Evolutionary conservation across 257 asterid genomes (phyloP).

Genomic region (Lycium ferocissimum): DNA sequence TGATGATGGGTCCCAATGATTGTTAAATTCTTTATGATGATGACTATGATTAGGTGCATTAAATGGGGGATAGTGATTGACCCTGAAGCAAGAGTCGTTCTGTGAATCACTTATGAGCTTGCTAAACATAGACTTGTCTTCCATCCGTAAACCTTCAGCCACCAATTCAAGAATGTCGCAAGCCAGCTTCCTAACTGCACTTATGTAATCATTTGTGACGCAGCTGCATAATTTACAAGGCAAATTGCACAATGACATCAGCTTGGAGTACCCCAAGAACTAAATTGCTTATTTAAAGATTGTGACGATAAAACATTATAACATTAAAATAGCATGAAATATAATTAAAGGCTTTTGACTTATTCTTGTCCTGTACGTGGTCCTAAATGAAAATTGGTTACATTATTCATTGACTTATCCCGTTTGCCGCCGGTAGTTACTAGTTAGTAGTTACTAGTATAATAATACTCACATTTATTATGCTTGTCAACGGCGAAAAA

Average conservation of each 20-base stretch:
- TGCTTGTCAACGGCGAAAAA: not conserved
- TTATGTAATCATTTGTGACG: constrained; percentile 62
- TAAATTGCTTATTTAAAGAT: not conserved
- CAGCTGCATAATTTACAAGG: constrained; percentile 42
- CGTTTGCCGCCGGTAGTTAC: not conserved
- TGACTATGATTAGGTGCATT: not conserved
- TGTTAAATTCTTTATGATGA: not conserved
- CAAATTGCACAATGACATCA: not conserved
- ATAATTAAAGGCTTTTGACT: not conserved
- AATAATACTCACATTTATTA: not conserved
- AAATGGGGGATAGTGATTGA: constrained; percentile 71
- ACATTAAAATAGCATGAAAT: not conserved
- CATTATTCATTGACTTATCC: constrained; percentile 8
- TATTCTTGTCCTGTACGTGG: not conserved
- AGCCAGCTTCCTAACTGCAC: constrained; percentile 55
- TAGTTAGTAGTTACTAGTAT: not conserved
- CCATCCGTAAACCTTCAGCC: constrained; percentile 57
- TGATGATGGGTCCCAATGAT: not conserved
- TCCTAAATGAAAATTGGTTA: not conserved
- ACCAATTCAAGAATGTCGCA: constrained; percentile 72
- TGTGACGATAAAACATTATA: not conserved
- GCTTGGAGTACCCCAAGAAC: constrained; percentile 7
- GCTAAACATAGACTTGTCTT: constrained; percentile 53
- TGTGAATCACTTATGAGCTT: constrained; percentile 53
- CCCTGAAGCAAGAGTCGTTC: constrained; percentile 78